Evolutionary conservation across 768 basidiomycete species (phyloP).

Genomic region (Lactarius indigo): DNA sequence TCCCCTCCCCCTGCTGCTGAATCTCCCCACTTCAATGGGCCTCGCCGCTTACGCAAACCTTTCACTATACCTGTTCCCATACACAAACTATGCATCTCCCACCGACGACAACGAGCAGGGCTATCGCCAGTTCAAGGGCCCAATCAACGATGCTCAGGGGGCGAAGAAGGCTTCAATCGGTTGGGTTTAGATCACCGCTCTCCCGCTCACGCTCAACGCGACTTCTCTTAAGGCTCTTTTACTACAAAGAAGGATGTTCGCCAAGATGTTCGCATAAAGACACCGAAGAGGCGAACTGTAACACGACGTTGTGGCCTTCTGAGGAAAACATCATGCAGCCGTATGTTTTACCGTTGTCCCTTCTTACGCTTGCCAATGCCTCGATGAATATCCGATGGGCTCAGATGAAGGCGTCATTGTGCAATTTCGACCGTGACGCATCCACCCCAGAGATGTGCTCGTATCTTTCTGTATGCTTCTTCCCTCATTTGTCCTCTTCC

Average conservation of each 20-base stretch:
- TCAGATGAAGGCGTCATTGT: slow-evolving; percentile 23
- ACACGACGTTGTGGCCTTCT: slow-evolving; percentile 13
- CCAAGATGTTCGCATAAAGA: slow-evolving; percentile 22
- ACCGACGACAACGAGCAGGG: neutral
- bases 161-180: slow-evolving; percentile 8
- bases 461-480: slow-evolving; percentile 25
- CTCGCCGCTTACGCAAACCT: neutral
- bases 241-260: slow-evolving; percentile 4
- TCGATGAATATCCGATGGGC: neutral
- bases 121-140: slow-evolving; percentile 3
- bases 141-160: slow-evolving; percentile 11
- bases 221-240: neutral
- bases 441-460: slow-evolving; percentile 20
- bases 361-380: neutral
- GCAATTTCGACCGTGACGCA: slow-evolving; percentile 16
- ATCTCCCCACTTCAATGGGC: neutral
- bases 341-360: neutral
- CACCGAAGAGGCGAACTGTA: slow-evolving; percentile 9
- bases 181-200: neutral
- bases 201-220: neutral
- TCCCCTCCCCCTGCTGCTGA: neutral
- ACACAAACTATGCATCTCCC: neutral
- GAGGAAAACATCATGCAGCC: slow-evolving; percentile 10
- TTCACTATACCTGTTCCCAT: neutral
- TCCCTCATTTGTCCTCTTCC: neutral